Conservation (phyloP, 495 filamentous ascomycete species). For the Neurospora discreta region DNA sequence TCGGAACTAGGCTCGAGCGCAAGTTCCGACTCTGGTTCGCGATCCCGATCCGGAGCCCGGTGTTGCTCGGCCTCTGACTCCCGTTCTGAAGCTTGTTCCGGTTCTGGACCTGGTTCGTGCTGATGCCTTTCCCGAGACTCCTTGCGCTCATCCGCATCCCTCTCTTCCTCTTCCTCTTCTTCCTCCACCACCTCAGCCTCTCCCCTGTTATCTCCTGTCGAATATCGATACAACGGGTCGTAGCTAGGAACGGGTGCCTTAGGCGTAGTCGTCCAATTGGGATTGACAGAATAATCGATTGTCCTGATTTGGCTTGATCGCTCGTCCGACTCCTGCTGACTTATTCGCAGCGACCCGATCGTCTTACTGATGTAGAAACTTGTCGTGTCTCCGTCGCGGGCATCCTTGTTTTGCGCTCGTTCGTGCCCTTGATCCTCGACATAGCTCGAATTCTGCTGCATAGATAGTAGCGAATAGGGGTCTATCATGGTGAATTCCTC, state of each 20-base stretch:
- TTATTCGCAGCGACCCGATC: conserved; percentile 19
- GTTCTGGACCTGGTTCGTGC: not conserved
- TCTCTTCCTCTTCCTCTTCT: not conserved
- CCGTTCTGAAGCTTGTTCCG: conserved; percentile 10
- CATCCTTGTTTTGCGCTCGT: conserved; percentile 19
- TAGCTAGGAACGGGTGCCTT: not conserved
- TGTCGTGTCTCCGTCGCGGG: conserved; percentile 34
- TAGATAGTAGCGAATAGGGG: conserved; percentile 31
- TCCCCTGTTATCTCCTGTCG: not conserved
- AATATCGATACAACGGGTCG: not conserved
- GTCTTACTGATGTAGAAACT: conserved; percentile 33
- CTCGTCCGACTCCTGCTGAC: not conserved
- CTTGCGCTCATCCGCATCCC: not conserved
- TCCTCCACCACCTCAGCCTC: not conserved
- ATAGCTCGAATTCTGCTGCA: conserved; percentile 25
- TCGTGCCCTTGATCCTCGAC: conserved; percentile 22
- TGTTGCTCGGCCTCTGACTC: conserved; percentile 15
- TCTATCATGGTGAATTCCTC: conserved; percentile 43
- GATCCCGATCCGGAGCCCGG: not conserved
- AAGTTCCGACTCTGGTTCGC: not conserved
- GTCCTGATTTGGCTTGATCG: not conserved
- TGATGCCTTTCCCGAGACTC: not conserved
- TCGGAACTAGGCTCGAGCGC: not conserved
- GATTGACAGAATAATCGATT: not conserved
- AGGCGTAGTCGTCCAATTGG: not conserved